phyloP scores from a whole-genome alignment of 2,329 filamentous ascomycete genomes.

The Colletotrichum zoysiae region DNA sequence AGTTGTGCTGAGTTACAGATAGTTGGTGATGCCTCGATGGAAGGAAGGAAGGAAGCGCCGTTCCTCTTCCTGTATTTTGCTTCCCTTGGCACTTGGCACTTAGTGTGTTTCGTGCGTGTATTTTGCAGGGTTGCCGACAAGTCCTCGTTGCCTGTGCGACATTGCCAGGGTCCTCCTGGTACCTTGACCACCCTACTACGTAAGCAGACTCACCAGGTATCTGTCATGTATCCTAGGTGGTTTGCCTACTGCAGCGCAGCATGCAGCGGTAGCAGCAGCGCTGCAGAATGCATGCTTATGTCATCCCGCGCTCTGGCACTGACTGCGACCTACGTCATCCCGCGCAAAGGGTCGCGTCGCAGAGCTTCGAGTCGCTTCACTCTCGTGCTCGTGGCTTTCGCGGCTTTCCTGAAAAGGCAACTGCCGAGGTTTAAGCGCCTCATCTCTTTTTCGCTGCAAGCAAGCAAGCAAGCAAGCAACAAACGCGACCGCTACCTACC shows the following conservation, averaged over 20 bases:
- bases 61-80: background rate
- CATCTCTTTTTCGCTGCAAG: too few species aligned
- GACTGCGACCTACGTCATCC: conserved; percentile 29
- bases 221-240: too few species aligned
- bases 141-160: background rate
- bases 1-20: too few species aligned
- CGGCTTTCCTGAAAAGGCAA: conserved; percentile 18
- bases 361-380: background rate
- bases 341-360: conserved; percentile 15
- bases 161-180: background rate
- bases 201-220: too few species aligned
- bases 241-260: too few species aligned
- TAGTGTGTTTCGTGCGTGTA: background rate
- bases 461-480: too few species aligned
- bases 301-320: background rate
- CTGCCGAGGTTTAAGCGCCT: conserved; percentile 19
- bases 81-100: background rate
- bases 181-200: too few species aligned
- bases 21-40: too few species aligned
- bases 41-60: too few species aligned
- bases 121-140: background rate
- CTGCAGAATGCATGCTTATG: conserved; percentile 21
- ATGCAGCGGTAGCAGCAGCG: too few species aligned
- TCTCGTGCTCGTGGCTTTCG: background rate
- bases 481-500: too few species aligned